These are phyloP conservation scores for Capronia coronata DNA, from an alignment of 2,329 filamentous ascomycete species.

Conservation along the genomic window DNA sequence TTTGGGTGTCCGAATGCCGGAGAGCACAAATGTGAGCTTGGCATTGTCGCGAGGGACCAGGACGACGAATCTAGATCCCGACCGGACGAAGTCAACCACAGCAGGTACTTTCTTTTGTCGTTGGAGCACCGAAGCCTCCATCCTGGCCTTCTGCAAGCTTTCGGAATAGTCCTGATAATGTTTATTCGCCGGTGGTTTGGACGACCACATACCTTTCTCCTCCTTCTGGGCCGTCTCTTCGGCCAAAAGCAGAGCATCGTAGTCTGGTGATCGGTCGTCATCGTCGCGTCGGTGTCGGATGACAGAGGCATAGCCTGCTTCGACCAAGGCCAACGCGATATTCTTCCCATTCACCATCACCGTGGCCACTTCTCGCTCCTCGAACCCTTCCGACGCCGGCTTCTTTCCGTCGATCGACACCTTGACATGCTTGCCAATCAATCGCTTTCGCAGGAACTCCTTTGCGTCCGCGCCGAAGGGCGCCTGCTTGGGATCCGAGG, in stretches of 20 bases:
- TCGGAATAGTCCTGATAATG: slow-evolving; percentile 87
- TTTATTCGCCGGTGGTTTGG: slow-evolving; percentile 76
- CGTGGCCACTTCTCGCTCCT: slow-evolving; percentile 90
- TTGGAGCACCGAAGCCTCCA: slow-evolving; percentile 79
- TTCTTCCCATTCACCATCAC: slow-evolving; percentile 80
- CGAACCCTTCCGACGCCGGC: slow-evolving; percentile 80
- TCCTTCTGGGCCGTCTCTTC: slow-evolving; percentile 65
- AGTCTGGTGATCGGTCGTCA: slow-evolving; percentile 86
- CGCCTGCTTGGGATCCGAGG: slow-evolving; percentile 75
- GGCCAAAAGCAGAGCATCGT: slow-evolving; percentile 56
- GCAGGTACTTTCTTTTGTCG: slow-evolving; percentile 88
- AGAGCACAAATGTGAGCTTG: slow-evolving; percentile 91
- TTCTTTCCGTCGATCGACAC: slow-evolving; percentile 85
- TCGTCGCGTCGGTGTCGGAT: slow-evolving; percentile 94
- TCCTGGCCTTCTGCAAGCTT: slow-evolving; percentile 87
- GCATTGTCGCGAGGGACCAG: slow-evolving; percentile 86
- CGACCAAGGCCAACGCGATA: slow-evolving; percentile 74
- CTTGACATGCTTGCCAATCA: slow-evolving; percentile 94
- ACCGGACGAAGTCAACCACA: slow-evolving; percentile 94
- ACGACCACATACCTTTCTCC: slow-evolving; percentile 90
- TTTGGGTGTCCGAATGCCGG: slow-evolving; percentile 82
- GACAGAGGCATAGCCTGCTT: slow-evolving; percentile 87
- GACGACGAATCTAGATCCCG: slow-evolving; percentile 88
- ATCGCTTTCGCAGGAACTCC: slow-evolving; percentile 85
- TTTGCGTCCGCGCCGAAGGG: slow-evolving; percentile 91